A percentile compares a stretch with the other conserved stretches of the same genome.
Conservation (phyloP, 1,284 basidiomycete genomes). For the Rhodotorula sp. region DNA sequence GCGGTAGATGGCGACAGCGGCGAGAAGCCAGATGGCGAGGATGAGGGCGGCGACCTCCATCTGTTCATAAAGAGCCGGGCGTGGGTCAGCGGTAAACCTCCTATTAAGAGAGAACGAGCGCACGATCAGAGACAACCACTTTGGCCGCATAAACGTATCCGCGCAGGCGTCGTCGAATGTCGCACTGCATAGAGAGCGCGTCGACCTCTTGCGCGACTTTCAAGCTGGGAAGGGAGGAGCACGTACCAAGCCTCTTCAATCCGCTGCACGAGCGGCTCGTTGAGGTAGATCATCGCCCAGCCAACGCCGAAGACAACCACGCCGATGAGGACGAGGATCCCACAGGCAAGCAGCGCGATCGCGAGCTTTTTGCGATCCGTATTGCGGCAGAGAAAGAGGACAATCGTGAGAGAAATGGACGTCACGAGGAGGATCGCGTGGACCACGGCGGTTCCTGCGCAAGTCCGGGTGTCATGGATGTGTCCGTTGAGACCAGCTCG, state of each 20-base stretch:
- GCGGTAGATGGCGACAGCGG: background rate
- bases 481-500: background rate
- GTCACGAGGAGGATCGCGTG: slow-evolving; percentile 1
- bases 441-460: background rate
- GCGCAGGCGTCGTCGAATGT: too few species aligned
- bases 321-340: background rate
- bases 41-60: background rate
- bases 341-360: background rate
- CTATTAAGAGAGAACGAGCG: too few species aligned
- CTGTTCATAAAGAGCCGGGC: background rate
- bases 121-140: too few species aligned
- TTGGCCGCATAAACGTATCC: too few species aligned
- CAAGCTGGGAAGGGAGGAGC: background rate
- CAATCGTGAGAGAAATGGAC: background rate
- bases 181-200: slow-evolving; percentile 14
- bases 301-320: background rate
- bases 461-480: background rate
- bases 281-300: background rate
- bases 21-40: background rate
- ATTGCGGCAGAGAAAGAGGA: background rate
- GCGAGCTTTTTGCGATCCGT: too few species aligned
- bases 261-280: slow-evolving; percentile 6
- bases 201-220: background rate
- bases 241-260: slow-evolving; percentile 24
- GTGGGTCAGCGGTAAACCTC: too few species aligned